phyloP scores from a whole-genome alignment of 495 filamentous ascomycete genomes.

The Aspergillus carlsbadensis region DNA sequence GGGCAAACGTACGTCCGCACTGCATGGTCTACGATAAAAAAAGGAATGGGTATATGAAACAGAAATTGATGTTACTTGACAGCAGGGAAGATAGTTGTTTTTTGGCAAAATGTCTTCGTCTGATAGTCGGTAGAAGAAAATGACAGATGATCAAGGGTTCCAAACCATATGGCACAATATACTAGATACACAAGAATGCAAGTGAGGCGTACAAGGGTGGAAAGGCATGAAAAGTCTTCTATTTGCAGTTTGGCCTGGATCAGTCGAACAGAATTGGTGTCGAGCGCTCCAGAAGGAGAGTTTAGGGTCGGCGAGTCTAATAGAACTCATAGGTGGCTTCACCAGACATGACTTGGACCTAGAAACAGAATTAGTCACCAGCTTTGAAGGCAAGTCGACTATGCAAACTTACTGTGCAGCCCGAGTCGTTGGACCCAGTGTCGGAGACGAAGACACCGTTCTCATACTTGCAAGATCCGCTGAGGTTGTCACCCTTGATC shows the following conservation, averaged over 20 bases:
- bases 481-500: constrained; percentile 64
- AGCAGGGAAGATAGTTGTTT: constrained; percentile 23
- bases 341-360: constrained; percentile 49
- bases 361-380: constrained; percentile 13
- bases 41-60: constrained; percentile 11
- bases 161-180: constrained; percentile 36
- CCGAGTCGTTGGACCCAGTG: constrained; percentile 43
- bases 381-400: constrained; percentile 1
- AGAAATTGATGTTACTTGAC: constrained; percentile 23
- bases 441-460: constrained; percentile 55
- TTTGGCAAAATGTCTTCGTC: constrained; percentile 24
- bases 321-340: constrained; percentile 47
- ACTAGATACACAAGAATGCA: constrained; percentile 44
- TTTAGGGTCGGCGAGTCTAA: constrained; percentile 17
- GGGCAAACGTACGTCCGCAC: background rate
- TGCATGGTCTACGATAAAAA: constrained; percentile 1
- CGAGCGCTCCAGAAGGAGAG: constrained; percentile 4
- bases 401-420: constrained; percentile 63
- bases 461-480: constrained; percentile 68
- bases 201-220: constrained; percentile 12
- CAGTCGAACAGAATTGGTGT: constrained; percentile 13
- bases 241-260: constrained; percentile 17
- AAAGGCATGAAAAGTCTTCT: constrained; percentile 20
- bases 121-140: constrained; percentile 21
- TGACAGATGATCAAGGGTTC: constrained; percentile 33